Base-by-base conservation (phyloP, 371 early-diverging fungal genomes). In the Nematocida minor region DNA sequence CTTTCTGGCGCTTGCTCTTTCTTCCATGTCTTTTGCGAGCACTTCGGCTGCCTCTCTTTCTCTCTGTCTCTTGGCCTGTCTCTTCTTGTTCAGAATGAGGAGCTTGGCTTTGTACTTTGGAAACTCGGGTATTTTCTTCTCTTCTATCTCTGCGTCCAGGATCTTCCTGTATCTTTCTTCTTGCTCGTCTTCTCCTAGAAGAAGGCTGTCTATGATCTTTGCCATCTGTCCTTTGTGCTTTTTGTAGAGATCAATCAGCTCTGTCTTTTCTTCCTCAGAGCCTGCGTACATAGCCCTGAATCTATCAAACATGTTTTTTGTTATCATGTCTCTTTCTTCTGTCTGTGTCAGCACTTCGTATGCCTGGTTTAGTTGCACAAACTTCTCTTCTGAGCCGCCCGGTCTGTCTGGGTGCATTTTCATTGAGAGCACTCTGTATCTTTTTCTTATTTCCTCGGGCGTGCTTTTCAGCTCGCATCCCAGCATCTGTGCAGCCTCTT, bases 371-470 rank as follows among this genome's bases (percentile, higher is more conserved):
- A 83, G 41, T 54, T 69, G 42, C 1, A 67, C 55, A 66, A 80
- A 82, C 36, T 18, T 53, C 42, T 80, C 81, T 90, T 91, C 82
- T 90, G 91, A 79, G 88, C 90, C 66, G 90, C 89, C 68, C 92
- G 88, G 93, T 80, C 88, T 89, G 84, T 91, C 91, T 22, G 93
- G 93, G 81, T 93, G 93, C 82, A 90, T 88, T 84, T 89, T 84
- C 51, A 91, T 82, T 4, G 91, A 91, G 40, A 95, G 86, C 70
- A 89, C 89, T 68, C 91, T 90, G 86, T 91, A 97, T 47, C 92
- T 91, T 80, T 90, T 90, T 80, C 90, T 92, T 82, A 96, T 94
- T 77, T 94, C 92, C 55, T 88, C 87, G 79, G 87, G 87, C 14
- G 89, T 83, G 11, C 94, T 93, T 34, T 88, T 87, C 40, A 91